Evolutionary conservation across 2,329 filamentous ascomycete species (phyloP).

Genomic region (Pseudogymnoascus sp.): DNA sequence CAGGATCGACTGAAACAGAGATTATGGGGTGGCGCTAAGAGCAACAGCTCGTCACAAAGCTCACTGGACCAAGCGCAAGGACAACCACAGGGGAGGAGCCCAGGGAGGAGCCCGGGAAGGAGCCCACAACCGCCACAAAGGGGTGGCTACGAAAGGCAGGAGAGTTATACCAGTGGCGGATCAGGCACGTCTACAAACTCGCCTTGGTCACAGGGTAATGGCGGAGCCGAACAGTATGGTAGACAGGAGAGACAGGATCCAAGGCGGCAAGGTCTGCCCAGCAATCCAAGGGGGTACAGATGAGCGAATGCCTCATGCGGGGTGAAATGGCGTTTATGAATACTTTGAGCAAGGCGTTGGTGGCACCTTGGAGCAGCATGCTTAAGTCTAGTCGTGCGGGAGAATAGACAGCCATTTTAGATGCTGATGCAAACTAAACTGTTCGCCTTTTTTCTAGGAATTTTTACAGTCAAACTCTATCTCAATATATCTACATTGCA

Average conservation of each 20-base stretch:
- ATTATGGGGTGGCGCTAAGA: conserved; percentile 48
- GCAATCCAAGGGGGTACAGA: background rate
- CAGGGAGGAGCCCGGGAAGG: background rate
- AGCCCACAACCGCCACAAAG: background rate
- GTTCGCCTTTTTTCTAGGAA: background rate
- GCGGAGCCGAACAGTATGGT: background rate
- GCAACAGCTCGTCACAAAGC: conserved; percentile 4
- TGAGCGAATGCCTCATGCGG: background rate
- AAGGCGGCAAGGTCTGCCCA: conserved; percentile 5
- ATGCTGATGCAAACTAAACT: background rate
- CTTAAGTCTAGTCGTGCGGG: background rate
- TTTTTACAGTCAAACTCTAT: background rate
- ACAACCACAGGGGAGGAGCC: background rate
- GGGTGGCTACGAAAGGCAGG: background rate
- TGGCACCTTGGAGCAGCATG: conserved; percentile 2
- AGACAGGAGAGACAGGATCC: background rate
- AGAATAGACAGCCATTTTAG: background rate
- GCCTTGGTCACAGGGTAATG: background rate
- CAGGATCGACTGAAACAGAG: conserved; percentile 77
- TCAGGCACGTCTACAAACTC: background rate
- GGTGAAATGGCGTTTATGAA: background rate
- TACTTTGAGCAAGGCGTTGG: conserved; percentile 7
- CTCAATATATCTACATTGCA: background rate
- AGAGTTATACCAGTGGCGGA: background rate
- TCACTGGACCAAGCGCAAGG: background rate